phyloP scores from a whole-genome alignment of 805 yeast species.

The Candida dajiaensis region DNA sequence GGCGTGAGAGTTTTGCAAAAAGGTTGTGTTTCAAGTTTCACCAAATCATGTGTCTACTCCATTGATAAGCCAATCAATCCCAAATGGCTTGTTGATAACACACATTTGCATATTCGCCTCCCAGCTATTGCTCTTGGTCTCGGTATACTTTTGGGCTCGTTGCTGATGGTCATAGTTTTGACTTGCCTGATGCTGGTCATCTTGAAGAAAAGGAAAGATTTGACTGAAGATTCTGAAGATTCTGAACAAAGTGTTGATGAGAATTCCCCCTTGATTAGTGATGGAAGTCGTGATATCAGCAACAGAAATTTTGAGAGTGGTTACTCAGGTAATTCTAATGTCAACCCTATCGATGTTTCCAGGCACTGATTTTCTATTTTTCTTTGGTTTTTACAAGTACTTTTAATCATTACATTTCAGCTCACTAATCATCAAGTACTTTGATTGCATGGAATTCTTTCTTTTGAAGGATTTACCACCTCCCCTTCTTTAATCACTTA shows the following conservation, averaged over 20 bases:
- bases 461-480: too few relatives aligned
- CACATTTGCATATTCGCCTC: slow-evolving; percentile 50
- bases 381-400: too few relatives aligned
- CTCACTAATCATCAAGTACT: too few relatives aligned
- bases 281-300: not conserved
- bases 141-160: slow-evolving; percentile 59
- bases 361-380: too few relatives aligned
- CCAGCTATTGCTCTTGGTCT: slow-evolving; percentile 64
- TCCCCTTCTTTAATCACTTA: too few relatives aligned
- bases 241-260: slow-evolving; percentile 5
- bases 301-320: slow-evolving; percentile 18
- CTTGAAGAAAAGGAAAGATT: slow-evolving; percentile 22
- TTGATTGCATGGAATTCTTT: too few relatives aligned
- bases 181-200: slow-evolving; percentile 32
- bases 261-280: not conserved
- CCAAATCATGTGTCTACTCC: slow-evolving; percentile 48
- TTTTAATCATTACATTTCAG: too few relatives aligned
- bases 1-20: slow-evolving; percentile 53
- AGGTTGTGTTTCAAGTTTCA: slow-evolving; percentile 48
- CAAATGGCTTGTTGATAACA: slow-evolving; percentile 48
- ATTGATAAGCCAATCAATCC: slow-evolving; percentile 65
- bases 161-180: slow-evolving; percentile 29
- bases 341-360: slow-evolving; percentile 15
- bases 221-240: not conserved
- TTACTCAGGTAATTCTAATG: slow-evolving; percentile 16